Percentiles rank a stretch among this genome's conserved stretches.
Evolutionary conservation across 2,329 filamentous ascomycete species (phyloP).

Genomic region (Alternaria triticina): DNA sequence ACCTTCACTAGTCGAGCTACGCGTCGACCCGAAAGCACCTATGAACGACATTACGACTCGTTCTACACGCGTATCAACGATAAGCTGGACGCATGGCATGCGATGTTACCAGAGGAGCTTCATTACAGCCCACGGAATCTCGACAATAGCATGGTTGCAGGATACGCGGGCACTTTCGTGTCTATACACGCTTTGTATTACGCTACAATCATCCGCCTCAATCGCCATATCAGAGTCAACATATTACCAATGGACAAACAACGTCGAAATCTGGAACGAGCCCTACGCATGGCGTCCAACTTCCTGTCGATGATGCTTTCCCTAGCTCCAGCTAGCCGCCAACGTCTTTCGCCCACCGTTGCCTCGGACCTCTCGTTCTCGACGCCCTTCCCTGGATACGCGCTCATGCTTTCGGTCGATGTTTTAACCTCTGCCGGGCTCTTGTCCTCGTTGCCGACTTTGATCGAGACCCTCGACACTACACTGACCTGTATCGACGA

Average conservation of each 20-base stretch:
- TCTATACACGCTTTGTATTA: conserved; percentile 72
- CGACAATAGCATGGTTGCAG: conserved; percentile 59
- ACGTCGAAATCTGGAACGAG: conserved; percentile 39
- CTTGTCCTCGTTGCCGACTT: conserved; percentile 49
- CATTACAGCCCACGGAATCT: conserved; percentile 64
- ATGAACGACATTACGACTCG: conserved; percentile 55
- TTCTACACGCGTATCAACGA: conserved; percentile 61
- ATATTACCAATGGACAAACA: conserved; percentile 37
- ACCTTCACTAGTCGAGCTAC: conserved; percentile 63
- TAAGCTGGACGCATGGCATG: conserved; percentile 65
- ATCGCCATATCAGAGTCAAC: conserved; percentile 59
- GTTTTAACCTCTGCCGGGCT: conserved; percentile 67
- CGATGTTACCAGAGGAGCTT: conserved; percentile 62
- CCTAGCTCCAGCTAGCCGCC: conserved; percentile 33
- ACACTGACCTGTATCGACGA: conserved; percentile 63
- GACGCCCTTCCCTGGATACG: conserved; percentile 65
- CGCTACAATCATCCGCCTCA: conserved; percentile 68
- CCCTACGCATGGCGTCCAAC: conserved; percentile 35
- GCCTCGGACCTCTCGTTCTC: conserved; percentile 53
- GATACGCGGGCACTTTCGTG: conserved; percentile 65
- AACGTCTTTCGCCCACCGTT: conserved; percentile 32
- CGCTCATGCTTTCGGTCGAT: conserved; percentile 69
- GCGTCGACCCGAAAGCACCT: conserved; percentile 52
- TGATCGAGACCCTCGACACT: conserved; percentile 63
- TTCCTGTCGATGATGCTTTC: conserved; percentile 45